These are phyloP conservation scores for Ophiostoma pallidulum DNA, from an alignment of 2,329 filamentous ascomycete species.

Conservation along the genomic window DNA sequence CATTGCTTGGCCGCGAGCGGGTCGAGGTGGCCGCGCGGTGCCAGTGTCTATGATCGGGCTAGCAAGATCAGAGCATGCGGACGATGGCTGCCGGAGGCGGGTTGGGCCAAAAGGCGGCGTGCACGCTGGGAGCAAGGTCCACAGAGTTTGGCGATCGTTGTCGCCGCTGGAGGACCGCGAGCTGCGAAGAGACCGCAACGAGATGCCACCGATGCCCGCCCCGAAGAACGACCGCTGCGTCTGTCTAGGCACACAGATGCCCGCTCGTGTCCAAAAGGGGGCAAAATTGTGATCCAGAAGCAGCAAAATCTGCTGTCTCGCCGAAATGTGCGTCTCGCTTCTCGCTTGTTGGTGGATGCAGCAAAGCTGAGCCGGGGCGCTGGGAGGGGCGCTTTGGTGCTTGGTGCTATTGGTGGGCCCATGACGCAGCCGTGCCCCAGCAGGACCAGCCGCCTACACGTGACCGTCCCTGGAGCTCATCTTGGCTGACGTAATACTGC, in stretches of 20 bases:
- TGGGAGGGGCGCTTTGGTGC: neutral
- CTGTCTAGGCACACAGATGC: no score
- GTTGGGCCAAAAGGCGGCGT: neutral
- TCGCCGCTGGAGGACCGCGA: no score
- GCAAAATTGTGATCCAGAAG: no score
- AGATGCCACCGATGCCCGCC: no score
- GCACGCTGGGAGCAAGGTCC: neutral
- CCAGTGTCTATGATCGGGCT: no score
- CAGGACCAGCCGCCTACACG: slow-evolving; percentile 8
- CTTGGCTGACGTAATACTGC: neutral
- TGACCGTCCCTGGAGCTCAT: neutral
- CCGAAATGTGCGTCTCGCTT: neutral
- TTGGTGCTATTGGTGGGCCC: slow-evolving; percentile 8
- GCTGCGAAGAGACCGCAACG: no score
- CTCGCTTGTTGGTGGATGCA: neutral
- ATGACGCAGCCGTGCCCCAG: slow-evolving; percentile 13
- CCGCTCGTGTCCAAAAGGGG: no score
- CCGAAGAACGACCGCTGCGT: no score
- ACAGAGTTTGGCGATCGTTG: neutral
- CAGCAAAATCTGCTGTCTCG: neutral
- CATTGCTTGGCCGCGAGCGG: neutral
- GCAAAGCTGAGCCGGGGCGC: neutral
- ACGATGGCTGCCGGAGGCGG: neutral
- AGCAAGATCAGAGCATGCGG: neutral
- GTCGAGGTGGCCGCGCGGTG: no score